phyloP scores from a whole-genome alignment of 306 rosid species.

The Leucaena leucocephala region DNA sequence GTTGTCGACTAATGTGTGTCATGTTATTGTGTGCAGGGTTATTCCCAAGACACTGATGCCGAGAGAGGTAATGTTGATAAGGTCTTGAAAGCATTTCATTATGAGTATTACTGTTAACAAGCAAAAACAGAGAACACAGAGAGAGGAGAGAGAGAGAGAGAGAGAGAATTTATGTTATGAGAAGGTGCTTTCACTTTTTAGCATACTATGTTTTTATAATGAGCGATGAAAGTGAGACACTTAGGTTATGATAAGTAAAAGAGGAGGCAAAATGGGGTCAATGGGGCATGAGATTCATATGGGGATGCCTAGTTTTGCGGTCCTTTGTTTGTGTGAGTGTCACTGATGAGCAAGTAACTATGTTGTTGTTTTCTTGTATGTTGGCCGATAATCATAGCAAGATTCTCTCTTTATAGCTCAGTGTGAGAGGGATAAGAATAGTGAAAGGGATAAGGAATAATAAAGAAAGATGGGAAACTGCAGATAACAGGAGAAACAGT shows the following conservation, averaged over 20 bases:
- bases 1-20: constrained; percentile 38
- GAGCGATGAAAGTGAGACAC: background rate
- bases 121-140: constrained; percentile 19
- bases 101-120: constrained; percentile 25
- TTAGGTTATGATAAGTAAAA: constrained; percentile 6
- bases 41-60: constrained; percentile 89
- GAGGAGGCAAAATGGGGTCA: constrained; percentile 37
- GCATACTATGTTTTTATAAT: too few species aligned
- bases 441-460: background rate
- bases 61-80: constrained; percentile 59
- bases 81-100: constrained; percentile 20
- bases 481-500: constrained; percentile 87
- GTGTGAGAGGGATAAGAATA: background rate
- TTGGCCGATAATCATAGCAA: background rate
- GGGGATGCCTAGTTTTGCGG: constrained; percentile 1
- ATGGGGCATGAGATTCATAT: constrained; percentile 22
- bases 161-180: constrained; percentile 27
- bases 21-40: constrained; percentile 56
- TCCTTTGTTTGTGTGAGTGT: background rate
- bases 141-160: background rate
- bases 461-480: constrained; percentile 25
- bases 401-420: background rate
- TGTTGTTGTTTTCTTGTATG: background rate
- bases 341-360: background rate
- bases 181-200: background rate